Base-by-base conservation (phyloP, 768 basidiomycete species). In the Amanita subjunquillea region DNA sequence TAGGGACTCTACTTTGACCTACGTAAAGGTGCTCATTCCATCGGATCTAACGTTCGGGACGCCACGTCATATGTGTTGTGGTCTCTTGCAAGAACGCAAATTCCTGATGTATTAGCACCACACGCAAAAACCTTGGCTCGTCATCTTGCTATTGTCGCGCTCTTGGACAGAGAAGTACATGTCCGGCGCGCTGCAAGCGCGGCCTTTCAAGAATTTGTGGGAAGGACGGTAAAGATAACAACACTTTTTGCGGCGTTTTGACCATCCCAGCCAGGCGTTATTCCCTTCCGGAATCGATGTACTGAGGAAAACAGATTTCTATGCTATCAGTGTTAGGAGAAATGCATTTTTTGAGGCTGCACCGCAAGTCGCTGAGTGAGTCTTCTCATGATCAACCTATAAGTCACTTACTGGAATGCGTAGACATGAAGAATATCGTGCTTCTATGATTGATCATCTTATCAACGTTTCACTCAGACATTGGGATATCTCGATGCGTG, bases 211-310 rank as follows among this genome's bases (percentile, higher is more conserved):
- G 96, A 99, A 69, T 85, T 87, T 61, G 96, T 97, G 37, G 96
- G 96, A 10, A 74, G 96, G 63, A 86, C 87, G 71, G 95, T 96
- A 62, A 65, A 84, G 66, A 25, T 50, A 9, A 40, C 6, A 39
- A 41, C 39, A 17, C 32, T 39, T 49, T 39, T 15, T 48, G 40
- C 34, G 45, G 6, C 38, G 45, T 40, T 42, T 23, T 53, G 50
- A 56, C 48, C 48, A 59, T 56, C 44, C 39, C 50, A 51, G 60
- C 54, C 56, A 98, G 95, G 83, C 79, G 55, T 69, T 94, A 50
- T 94, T 97, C 64, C 84, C 90, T 42, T 86, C 95, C 68, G 96
- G 96, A 2, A 96, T 99, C 56, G 91, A 92, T 62, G 87, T 97
- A 23, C 72, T 99, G 42, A 77, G 83, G 39, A 88, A 90, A 64